Evolutionary conservation across 2,329 filamentous ascomycete genomes (phyloP).

Genomic region (Tolypocladium tundrense): DNA sequence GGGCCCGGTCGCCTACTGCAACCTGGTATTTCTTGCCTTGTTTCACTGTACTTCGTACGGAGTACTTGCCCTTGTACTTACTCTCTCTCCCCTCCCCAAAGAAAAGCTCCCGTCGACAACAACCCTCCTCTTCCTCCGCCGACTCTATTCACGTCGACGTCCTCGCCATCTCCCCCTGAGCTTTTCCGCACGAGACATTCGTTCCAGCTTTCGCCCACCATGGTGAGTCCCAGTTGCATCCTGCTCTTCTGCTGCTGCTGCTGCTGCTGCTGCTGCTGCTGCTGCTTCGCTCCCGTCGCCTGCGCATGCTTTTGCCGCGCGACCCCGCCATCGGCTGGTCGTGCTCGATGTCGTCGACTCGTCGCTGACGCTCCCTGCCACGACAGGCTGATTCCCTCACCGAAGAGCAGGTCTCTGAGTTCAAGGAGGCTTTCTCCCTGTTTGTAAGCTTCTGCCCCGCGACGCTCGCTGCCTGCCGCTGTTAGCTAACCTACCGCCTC

Average conservation of each 20-base stretch:
- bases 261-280: neutral
- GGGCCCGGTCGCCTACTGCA: neutral
- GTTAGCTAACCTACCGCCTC: slow-evolving; percentile 7
- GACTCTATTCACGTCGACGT: neutral
- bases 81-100: neutral
- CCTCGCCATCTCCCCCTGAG: slow-evolving; percentile 8
- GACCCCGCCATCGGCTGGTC: slow-evolving; percentile 7
- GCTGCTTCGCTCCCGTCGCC: neutral
- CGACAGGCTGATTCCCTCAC: slow-evolving; percentile 90
- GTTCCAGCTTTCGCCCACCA: slow-evolving; percentile 9
- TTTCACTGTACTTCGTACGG: neutral
- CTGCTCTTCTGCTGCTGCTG: neutral
- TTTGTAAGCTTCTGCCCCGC: slow-evolving; percentile 61
- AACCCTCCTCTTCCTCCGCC: slow-evolving; percentile 1
- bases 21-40: neutral
- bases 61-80: neutral
- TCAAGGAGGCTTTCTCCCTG: slow-evolving; percentile 99
- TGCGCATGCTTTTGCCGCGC: neutral
- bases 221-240: slow-evolving; percentile 14
- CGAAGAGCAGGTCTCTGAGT: slow-evolving; percentile 99
- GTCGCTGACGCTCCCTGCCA: slow-evolving; percentile 10
- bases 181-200: neutral
- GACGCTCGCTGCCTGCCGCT: neutral
- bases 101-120: slow-evolving; percentile 9
- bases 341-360: neutral